Percentiles rank a stretch among this genome's conserved stretches.
phyloP scores from a whole-genome alignment of 148 eudicot species.

The Polygonum maritimum region DNA sequence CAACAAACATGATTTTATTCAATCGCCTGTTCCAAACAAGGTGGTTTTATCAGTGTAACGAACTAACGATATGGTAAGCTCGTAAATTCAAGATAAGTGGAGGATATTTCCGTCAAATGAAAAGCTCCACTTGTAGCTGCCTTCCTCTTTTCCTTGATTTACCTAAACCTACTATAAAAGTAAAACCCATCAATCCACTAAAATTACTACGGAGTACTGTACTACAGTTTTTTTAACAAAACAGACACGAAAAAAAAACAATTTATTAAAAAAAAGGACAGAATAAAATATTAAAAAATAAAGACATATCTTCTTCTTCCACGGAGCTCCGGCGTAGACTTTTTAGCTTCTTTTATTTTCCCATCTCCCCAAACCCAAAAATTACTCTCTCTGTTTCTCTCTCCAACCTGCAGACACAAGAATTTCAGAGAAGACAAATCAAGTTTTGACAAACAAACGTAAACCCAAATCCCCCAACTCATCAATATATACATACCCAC shows the following conservation, averaged over 20 bases:
- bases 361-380: slow-evolving; percentile 5
- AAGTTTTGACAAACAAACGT: background rate
- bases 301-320: background rate
- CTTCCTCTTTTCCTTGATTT: background rate
- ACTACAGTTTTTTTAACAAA: background rate
- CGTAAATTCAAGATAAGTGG: background rate
- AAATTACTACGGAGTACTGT: background rate
- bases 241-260: background rate
- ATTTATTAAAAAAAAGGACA: background rate
- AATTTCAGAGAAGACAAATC: background rate
- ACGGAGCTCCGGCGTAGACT: slow-evolving; percentile 10
- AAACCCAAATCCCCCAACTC: background rate
- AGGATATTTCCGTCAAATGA: background rate
- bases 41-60: background rate
- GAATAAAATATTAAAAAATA: background rate
- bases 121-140: background rate
- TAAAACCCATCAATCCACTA: background rate
- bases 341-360: background rate
- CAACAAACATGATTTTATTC: too few relatives aligned
- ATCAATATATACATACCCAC: background rate
- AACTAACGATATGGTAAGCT: background rate
- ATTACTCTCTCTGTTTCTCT: background rate
- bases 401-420: background rate
- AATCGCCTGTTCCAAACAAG: too few relatives aligned
- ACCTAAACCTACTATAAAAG: background rate